Percentiles rank a stretch among this genome's conserved stretches.
Conservation (phyloP, 129 eudicot species). For the Rutidosis leptorrhynchoides region DNA sequence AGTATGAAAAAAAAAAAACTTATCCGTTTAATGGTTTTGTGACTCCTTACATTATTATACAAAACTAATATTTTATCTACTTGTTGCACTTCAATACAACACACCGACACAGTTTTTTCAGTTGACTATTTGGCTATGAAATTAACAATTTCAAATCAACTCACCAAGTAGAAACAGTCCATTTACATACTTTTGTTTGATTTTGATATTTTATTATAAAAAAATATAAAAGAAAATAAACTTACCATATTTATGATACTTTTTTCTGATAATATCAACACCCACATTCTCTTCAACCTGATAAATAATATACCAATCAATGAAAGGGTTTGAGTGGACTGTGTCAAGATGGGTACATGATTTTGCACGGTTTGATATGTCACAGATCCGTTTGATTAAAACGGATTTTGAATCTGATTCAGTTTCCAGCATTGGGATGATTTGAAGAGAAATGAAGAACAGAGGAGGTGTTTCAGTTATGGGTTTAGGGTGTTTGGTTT, state of each 20-base stretch:
- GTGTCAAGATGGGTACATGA: slow-evolving; percentile 31
- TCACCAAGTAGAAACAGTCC: no score
- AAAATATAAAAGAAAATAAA: neutral
- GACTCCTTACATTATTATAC: no score
- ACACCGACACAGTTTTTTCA: no score
- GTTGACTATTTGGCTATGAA: no score
- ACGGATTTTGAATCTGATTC: slow-evolving; percentile 40
- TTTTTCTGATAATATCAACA: slow-evolving; percentile 49
- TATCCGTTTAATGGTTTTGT: no score
- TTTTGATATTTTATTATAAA: neutral
- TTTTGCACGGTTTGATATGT: slow-evolving; percentile 40
- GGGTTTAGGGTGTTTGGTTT: slow-evolving; percentile 10
- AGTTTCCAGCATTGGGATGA: slow-evolving; percentile 9
- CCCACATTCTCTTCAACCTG: slow-evolving; percentile 70
- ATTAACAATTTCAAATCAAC: no score
- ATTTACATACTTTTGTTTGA: neutral
- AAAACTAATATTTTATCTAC: no score
- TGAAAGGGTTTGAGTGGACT: slow-evolving; percentile 35
- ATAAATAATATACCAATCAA: slow-evolving; percentile 71
- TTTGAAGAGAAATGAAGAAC: neutral
- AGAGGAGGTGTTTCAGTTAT: slow-evolving; percentile 6
- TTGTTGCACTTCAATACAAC: no score
- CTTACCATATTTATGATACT: slow-evolving; percentile 68
- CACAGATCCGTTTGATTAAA: slow-evolving; percentile 51
- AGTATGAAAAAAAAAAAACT: no score